Evolutionary conservation across 2,329 filamentous ascomycete genomes (phyloP).

Genomic region (Neopestalotiopsis rosae): DNA sequence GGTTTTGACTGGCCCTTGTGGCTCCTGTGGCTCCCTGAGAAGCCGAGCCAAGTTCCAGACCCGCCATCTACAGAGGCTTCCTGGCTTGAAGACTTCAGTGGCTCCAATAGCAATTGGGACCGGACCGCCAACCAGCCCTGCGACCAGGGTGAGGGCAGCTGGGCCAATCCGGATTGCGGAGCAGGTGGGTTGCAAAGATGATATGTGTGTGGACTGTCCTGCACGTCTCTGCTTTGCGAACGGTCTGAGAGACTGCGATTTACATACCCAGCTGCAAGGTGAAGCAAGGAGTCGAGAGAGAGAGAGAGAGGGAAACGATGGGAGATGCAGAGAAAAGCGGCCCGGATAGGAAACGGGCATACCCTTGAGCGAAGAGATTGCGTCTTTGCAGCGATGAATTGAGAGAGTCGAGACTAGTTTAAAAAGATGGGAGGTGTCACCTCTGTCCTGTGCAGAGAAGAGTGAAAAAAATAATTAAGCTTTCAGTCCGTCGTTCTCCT

Average conservation of each 20-base stretch:
- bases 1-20: too few species aligned
- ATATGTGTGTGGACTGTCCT: neutral
- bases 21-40: neutral
- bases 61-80: neutral
- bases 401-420: neutral
- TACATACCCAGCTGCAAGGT: neutral
- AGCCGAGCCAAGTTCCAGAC: neutral
- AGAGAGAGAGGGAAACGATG: neutral
- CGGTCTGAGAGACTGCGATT: neutral
- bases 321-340: too few species aligned
- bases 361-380: neutral
- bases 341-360: neutral
- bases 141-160: neutral
- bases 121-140: neutral
- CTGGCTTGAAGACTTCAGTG: neutral
- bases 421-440: neutral
- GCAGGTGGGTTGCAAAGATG: neutral
- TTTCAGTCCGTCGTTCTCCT: neutral
- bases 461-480: neutral
- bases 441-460: neutral
- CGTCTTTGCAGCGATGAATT: neutral
- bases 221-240: neutral
- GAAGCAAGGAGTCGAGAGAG: neutral
- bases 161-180: neutral
- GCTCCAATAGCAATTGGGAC: neutral